Evolutionary conservation across 768 basidiomycete genomes (phyloP).

Genomic region (Suillus tomentosus): DNA sequence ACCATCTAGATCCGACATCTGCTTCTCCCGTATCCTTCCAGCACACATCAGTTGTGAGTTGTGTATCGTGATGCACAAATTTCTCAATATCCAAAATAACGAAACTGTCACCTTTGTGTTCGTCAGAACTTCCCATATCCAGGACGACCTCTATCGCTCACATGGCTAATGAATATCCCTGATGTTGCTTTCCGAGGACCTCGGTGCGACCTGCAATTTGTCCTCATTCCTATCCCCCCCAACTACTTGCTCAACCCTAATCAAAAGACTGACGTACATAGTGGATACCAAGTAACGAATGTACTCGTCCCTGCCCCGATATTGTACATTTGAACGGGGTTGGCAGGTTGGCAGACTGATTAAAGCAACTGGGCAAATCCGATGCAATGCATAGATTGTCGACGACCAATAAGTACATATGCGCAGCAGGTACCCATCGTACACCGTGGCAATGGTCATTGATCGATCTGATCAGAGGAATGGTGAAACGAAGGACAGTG

Average conservation of each 20-base stretch:
- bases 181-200: neutral
- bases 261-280: neutral
- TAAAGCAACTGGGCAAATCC: too few species aligned
- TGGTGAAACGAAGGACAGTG: neutral
- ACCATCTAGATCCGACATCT: neutral
- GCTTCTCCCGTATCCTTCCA: neutral
- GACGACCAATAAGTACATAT: too few species aligned
- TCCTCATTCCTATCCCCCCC: neutral
- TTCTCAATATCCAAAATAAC: neutral
- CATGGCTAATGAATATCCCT: neutral
- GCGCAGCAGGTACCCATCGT: too few species aligned
- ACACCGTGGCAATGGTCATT: too few species aligned
- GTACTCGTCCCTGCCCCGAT: too few species aligned
- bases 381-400: too few species aligned
- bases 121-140: neutral
- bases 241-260: neutral
- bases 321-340: too few species aligned
- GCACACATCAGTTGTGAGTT: neutral
- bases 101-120: neutral
- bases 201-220: neutral
- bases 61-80: neutral
- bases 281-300: neutral
- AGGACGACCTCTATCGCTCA: neutral
- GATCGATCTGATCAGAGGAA: too few species aligned
- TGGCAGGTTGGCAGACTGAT: too few species aligned